Base-by-base conservation (phyloP, 2,329 filamentous ascomycete species). In the Ophiostoma piceae region DNA sequence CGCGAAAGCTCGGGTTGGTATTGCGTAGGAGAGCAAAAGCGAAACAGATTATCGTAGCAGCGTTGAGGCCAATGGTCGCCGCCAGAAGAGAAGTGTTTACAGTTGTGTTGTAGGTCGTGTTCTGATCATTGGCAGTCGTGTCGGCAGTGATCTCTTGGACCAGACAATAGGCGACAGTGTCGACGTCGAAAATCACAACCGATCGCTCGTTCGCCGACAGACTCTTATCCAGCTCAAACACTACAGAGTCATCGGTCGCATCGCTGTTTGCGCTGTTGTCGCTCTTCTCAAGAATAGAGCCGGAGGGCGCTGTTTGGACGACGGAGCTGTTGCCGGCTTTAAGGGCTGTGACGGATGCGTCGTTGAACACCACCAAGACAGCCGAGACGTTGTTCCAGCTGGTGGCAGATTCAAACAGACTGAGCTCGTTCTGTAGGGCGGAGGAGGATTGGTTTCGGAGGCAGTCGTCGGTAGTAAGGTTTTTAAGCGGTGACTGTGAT, bases 41-140 rank as follows among this genome's bases (percentile, higher is more conserved):
- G 22, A 71, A 67, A 39, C 75, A 69, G 26, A 79, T 74, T 64
- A 81, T 75, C 5, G 77, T 77, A 62, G 80, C 72, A 1, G 79
- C 76, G 71, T 83, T 82, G 67, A 83, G 73, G 1, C 82, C 76
- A n/a, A 81, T 79, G 47, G 80, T 76, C 26, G 79, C 75, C 65
- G 79, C 79, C 9, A 85, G 77, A 2, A 85, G 74, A 3, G 80
- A 75, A 32, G 79, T 79, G 75, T 81, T 84, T 62, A 84, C 75
- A 69, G 76, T 77, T 62, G 85, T 76, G 35, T 76, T 65, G 19
- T 65, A 39, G 19, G n/a, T 41, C 19, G n/a, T 39, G 29, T 37
- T 65, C 35, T n/a, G 35, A 5, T 22, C 11, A 16, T 26, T 22
- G 19, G 32, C 22, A 9, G 3, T 16, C 5, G 12, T 2, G 14